A percentile compares a stretch with the other conserved stretches of the same genome.
Conservation (phyloP, 805 yeast species). For the Candida vartiovaarae region DNA sequence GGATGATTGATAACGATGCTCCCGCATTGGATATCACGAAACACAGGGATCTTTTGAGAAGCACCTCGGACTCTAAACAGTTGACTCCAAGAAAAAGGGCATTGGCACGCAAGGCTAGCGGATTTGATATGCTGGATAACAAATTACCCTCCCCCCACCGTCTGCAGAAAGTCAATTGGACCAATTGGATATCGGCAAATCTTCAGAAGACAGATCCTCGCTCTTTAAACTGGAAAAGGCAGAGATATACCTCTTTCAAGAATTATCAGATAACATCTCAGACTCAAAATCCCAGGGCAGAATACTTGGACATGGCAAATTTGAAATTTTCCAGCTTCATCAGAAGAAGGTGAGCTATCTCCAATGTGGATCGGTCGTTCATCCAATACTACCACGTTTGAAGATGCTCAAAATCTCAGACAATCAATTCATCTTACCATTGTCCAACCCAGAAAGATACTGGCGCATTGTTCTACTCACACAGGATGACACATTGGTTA, state of each 20-base stretch:
- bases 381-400: slow-evolving; percentile 64
- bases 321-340: slow-evolving; percentile 53
- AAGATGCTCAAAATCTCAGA: slow-evolving; percentile 44
- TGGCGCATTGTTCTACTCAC: slow-evolving; percentile 47
- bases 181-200: background rate
- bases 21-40: slow-evolving; percentile 17
- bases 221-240: slow-evolving; percentile 18
- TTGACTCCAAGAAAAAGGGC: slow-evolving; percentile 21
- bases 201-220: slow-evolving; percentile 9
- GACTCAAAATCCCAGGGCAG: slow-evolving; percentile 30
- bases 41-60: slow-evolving; percentile 16
- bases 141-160: background rate
- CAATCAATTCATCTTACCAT: slow-evolving; percentile 51
- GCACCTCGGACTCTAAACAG: slow-evolving; percentile 11
- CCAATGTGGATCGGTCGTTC: slow-evolving; percentile 59
- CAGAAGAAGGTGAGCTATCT: slow-evolving; percentile 52
- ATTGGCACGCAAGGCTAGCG: slow-evolving; percentile 12
- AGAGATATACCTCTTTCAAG: slow-evolving; percentile 21
- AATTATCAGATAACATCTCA: slow-evolving; percentile 3
- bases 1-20: background rate
- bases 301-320: slow-evolving; percentile 52
- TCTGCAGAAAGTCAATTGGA: background rate
- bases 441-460: slow-evolving; percentile 69
- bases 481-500: slow-evolving; percentile 7
- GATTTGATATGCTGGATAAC: background rate